Evolutionary conservation across 805 yeast genomes (phyloP).

Genomic region (Kluyveromyces nonfermentans): DNA sequence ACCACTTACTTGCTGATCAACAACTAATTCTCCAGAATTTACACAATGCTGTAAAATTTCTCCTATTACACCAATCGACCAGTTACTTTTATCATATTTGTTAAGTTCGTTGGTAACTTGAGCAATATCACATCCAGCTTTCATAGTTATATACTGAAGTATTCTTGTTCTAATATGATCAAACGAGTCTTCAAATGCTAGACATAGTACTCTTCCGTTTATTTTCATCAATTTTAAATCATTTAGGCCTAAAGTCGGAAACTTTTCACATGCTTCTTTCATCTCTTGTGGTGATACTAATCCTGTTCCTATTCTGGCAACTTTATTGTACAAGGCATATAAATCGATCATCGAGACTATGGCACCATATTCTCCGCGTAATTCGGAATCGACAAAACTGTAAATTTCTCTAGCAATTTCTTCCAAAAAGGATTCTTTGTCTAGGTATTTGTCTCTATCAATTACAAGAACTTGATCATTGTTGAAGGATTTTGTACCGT

Average conservation of each 20-base stretch:
- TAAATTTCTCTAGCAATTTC: constrained; percentile 75
- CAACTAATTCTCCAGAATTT: constrained; percentile 44
- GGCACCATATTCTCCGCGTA: constrained; percentile 44
- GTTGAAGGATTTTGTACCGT: background rate
- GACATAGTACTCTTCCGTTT: constrained; percentile 29
- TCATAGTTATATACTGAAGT: constrained; percentile 14
- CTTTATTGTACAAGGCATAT: constrained; percentile 53
- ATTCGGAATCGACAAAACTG: constrained; percentile 46
- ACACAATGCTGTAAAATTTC: constrained; percentile 58
- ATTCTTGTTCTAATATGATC: constrained; percentile 24
- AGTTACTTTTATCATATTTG: constrained; percentile 35
- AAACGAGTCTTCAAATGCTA: constrained; percentile 25
- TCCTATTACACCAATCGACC: constrained; percentile 56
- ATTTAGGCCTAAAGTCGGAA: constrained; percentile 45
- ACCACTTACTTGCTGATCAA: constrained; percentile 64
- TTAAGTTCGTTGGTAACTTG: constrained; percentile 20
- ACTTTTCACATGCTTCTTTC: constrained; percentile 46
- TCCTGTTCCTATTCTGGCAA: constrained; percentile 55
- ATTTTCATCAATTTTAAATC: constrained; percentile 32
- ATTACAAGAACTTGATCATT: constrained; percentile 20
- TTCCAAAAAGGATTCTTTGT: constrained; percentile 38
- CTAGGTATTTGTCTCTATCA: constrained; percentile 29
- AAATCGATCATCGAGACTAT: constrained; percentile 50
- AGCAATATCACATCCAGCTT: constrained; percentile 25
- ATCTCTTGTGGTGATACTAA: constrained; percentile 65